These are phyloP conservation scores for Yamadazyma sp. DNA, from an alignment of 805 yeast genomes.

Conservation along the genomic window DNA sequence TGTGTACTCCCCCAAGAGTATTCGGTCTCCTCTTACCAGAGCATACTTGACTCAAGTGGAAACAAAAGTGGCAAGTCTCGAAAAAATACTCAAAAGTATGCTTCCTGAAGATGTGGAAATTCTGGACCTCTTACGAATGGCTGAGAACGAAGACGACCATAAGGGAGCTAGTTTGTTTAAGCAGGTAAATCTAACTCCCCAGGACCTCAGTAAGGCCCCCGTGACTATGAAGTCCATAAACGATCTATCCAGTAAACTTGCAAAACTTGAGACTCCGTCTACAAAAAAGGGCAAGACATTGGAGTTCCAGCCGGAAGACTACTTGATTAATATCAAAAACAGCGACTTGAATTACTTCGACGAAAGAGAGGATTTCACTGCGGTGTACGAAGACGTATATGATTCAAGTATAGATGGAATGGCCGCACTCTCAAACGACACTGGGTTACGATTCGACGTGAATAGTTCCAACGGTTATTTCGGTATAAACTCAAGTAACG, in stretches of 20 bases:
- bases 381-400: conserved; percentile 14
- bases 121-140: conserved; percentile 19
- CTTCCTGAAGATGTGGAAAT: conserved; percentile 30
- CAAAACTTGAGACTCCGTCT: conserved; percentile 8
- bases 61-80: conserved; percentile 34
- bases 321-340: conserved; percentile 20
- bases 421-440: conserved; percentile 53
- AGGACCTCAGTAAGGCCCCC: conserved; percentile 18
- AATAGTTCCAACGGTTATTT: conserved; percentile 56
- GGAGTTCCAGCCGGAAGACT: conserved; percentile 21
- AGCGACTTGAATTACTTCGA: conserved; percentile 21
- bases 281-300: conserved; percentile 6
- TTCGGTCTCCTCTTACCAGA: conserved; percentile 79
- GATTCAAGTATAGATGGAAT: conserved; percentile 52
- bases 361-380: conserved; percentile 18
- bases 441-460: conserved; percentile 22
- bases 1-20: conserved; percentile 72
- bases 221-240: conserved; percentile 20
- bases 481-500: conserved; percentile 64
- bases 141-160: conserved; percentile 12
- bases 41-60: conserved; percentile 82
- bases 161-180: conserved; percentile 12
- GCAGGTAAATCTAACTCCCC: conserved; percentile 18
- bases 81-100: conserved; percentile 32
- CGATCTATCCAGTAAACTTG: conserved; percentile 14